Conservation (phyloP, 306 rosid genomes). For the Oxytropis ochrocephala region DNA sequence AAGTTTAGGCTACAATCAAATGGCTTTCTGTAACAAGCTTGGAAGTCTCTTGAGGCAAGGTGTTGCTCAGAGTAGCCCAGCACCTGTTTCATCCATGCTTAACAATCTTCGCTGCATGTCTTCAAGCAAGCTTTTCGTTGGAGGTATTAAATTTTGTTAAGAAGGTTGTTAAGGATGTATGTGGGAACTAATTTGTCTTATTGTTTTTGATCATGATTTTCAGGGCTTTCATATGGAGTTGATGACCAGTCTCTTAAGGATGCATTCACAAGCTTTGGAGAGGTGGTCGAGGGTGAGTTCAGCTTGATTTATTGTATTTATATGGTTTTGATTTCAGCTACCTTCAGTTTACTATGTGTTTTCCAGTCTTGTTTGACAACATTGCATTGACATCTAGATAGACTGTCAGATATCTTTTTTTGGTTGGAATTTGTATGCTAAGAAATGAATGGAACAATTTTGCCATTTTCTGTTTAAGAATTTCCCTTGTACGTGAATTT, state of each 20-base stretch:
- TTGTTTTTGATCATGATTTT: not conserved
- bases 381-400: not conserved
- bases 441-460: not conserved
- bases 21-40: conserved; percentile 51
- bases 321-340: not conserved
- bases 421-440: not conserved
- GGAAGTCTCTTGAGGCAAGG: conserved; percentile 56
- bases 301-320: not conserved
- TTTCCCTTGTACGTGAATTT: not conserved
- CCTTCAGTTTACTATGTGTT: not conserved
- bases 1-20: not conserved
- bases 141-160: conserved; percentile 45
- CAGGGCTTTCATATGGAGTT: conserved; percentile 71
- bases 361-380: not conserved
- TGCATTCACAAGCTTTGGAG: conserved; percentile 64
- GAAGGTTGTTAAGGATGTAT: not conserved
- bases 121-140: conserved; percentile 64
- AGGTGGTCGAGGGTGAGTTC: conserved; percentile 68
- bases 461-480: not conserved
- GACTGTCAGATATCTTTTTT: not conserved
- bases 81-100: conserved; percentile 49
- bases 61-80: conserved; percentile 37
- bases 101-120: conserved; percentile 74
- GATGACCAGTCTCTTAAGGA: conserved; percentile 70
- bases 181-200: no score